Conservation (phyloP, 768 basidiomycete species). For the Russula abietina region DNA sequence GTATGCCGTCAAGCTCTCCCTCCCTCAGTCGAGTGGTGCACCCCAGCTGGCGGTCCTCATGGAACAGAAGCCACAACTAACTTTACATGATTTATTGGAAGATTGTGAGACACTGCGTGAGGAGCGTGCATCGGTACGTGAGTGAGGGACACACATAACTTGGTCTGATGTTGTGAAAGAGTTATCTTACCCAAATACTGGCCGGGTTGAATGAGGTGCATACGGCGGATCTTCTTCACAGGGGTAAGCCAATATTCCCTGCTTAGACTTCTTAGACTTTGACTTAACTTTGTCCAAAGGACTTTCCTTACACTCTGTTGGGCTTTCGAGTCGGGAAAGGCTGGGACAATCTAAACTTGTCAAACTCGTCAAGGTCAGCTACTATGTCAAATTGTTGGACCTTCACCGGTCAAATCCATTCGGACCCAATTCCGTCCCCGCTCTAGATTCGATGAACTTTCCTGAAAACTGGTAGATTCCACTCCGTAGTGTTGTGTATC, state of each 20-base stretch:
- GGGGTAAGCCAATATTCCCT: constrained; percentile 38
- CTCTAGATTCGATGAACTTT: constrained; percentile 29
- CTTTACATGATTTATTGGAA: constrained; percentile 67
- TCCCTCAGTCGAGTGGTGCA: constrained; percentile 43
- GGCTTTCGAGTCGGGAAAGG: constrained; percentile 48
- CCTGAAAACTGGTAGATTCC: constrained; percentile 45
- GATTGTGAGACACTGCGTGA: constrained; percentile 71
- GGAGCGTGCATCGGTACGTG: constrained; percentile 57
- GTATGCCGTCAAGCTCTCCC: constrained; percentile 60
- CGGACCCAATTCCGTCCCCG: constrained; percentile 32
- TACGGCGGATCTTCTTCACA: constrained; percentile 59
- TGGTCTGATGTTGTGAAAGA: constrained; percentile 37
- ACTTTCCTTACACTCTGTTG: constrained; percentile 54
- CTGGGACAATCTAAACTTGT: constrained; percentile 53
- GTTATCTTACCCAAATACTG: constrained; percentile 69
- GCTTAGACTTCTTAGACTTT: too few relatives aligned
- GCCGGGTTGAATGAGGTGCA: constrained; percentile 65
- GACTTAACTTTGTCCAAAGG: constrained; percentile 34
- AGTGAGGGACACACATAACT: neutral
- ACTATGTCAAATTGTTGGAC: constrained; percentile 67
- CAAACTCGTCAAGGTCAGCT: constrained; percentile 70
- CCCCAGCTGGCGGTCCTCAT: constrained; percentile 60
- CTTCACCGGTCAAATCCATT: constrained; percentile 83
- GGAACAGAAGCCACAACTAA: constrained; percentile 64
- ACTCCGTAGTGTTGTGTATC: neutral